Evolutionary conservation across 805 yeast genomes (phyloP).

Genomic region (Hanseniaspora nectarophila): DNA sequence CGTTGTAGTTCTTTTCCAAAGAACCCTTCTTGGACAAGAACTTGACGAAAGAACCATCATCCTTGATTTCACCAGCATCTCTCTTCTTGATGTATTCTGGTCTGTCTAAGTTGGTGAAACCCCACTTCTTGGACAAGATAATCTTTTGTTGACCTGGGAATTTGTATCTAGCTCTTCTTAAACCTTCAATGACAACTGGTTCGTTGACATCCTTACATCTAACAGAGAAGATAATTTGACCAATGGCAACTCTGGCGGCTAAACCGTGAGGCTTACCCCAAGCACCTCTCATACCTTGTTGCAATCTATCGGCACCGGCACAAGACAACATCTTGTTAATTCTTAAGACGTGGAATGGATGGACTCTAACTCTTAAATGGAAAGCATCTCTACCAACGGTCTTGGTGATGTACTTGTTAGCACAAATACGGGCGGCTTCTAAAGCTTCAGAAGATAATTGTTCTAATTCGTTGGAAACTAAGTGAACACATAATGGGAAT

Average conservation of each 20-base stretch:
- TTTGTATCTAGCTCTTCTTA: slow-evolving; percentile 99
- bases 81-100: slow-evolving; percentile 88
- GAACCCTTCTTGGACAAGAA: slow-evolving; percentile 95
- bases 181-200: slow-evolving; percentile 95
- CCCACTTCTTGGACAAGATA: slow-evolving; percentile 99
- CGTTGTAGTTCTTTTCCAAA: slow-evolving; percentile 77
- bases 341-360: slow-evolving; percentile 99
- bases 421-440: slow-evolving; percentile 99
- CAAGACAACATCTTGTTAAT: slow-evolving; percentile 99
- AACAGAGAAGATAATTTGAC: slow-evolving; percentile 94
- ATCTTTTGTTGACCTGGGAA: slow-evolving; percentile 99
- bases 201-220: slow-evolving; percentile 98
- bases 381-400: slow-evolving; percentile 96
- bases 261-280: slow-evolving; percentile 99
- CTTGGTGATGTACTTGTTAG: slow-evolving; percentile 98
- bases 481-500: slow-evolving; percentile 98
- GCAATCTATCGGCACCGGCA: slow-evolving; percentile 99
- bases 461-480: slow-evolving; percentile 98
- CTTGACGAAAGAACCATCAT: slow-evolving; percentile 99
- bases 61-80: slow-evolving; percentile 96
- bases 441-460: slow-evolving; percentile 99
- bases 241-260: slow-evolving; percentile 98
- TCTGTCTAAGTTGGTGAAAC: slow-evolving; percentile 99
- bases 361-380: slow-evolving; percentile 99
- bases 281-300: slow-evolving; percentile 99